Conservation (phyloP, 2,329 filamentous ascomycete species). For the Diaporthe humulicola region DNA sequence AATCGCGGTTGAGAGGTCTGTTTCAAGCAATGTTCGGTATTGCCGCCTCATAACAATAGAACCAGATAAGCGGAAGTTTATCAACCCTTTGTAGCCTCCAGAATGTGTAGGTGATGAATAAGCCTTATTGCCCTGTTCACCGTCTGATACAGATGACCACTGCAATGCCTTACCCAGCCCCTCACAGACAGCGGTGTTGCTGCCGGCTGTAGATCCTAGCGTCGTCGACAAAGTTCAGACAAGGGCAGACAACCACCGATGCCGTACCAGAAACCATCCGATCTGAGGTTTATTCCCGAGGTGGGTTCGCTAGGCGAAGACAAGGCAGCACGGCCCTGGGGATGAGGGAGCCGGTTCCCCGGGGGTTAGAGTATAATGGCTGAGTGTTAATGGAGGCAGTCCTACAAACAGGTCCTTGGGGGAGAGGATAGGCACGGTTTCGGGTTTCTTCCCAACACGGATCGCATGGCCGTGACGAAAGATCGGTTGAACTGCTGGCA, state of each 20-base stretch:
- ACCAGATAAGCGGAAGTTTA: too few relatives aligned
- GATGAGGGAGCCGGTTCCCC: neutral
- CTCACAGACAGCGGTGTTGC: neutral
- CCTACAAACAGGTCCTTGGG: conserved; percentile 1
- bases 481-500: conserved; percentile 19
- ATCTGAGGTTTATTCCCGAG: neutral
- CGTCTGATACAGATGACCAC: neutral
- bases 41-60: neutral
- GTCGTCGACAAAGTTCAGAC: neutral
- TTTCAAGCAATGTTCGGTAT: neutral
- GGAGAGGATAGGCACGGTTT: conserved; percentile 8
- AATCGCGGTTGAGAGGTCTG: neutral
- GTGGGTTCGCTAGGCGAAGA: neutral
- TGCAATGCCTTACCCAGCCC: neutral
- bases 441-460: conserved; percentile 8
- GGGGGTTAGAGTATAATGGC: neutral
- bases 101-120: neutral
- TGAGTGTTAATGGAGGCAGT: neutral
- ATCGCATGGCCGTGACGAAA: neutral
- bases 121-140: neutral
- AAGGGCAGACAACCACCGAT: neutral
- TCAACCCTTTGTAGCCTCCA: neutral
- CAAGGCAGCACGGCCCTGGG: conserved; percentile 4
- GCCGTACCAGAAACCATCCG: neutral
- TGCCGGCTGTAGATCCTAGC: neutral